Evolutionary conservation across 805 yeast species (phyloP).

Genomic region (Candida sonorensis): DNA sequence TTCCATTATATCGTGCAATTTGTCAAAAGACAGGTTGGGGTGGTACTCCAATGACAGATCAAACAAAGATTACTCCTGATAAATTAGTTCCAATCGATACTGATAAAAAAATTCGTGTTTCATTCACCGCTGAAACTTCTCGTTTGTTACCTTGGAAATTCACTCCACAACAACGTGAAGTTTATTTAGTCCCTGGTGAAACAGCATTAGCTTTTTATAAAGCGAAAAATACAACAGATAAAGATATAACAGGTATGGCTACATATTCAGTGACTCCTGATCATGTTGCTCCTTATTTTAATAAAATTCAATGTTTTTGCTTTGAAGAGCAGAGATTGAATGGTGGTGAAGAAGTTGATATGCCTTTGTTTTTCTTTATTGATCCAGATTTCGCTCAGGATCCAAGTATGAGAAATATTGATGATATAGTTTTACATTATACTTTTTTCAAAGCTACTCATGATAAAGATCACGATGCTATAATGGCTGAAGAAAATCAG

Average conservation of each 20-base stretch:
- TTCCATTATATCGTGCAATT: constrained; percentile 83
- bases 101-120: constrained; percentile 71
- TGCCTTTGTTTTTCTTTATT: constrained; percentile 96
- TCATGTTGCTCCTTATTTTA: constrained; percentile 92
- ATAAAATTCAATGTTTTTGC: constrained; percentile 96
- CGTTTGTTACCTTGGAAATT: constrained; percentile 92
- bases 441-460: constrained; percentile 71
- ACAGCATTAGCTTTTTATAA: constrained; percentile 94
- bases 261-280: constrained; percentile 96
- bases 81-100: constrained; percentile 83
- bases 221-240: constrained; percentile 79
- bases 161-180: constrained; percentile 90
- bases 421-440: constrained; percentile 85
- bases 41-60: constrained; percentile 90
- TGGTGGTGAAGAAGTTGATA: constrained; percentile 97
- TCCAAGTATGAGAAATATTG: constrained; percentile 85
- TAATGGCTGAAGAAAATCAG: constrained; percentile 17
- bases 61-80: constrained; percentile 73
- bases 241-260: constrained; percentile 97
- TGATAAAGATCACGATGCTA: constrained; percentile 20
- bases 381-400: constrained; percentile 95
- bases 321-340: constrained; percentile 91
- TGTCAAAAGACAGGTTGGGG: constrained; percentile 96
- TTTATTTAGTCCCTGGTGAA: constrained; percentile 90
- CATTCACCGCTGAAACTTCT: constrained; percentile 88